These are phyloP conservation scores for Amanita inopinata DNA, from an alignment of 768 basidiomycete species.

Conservation along the genomic window DNA sequence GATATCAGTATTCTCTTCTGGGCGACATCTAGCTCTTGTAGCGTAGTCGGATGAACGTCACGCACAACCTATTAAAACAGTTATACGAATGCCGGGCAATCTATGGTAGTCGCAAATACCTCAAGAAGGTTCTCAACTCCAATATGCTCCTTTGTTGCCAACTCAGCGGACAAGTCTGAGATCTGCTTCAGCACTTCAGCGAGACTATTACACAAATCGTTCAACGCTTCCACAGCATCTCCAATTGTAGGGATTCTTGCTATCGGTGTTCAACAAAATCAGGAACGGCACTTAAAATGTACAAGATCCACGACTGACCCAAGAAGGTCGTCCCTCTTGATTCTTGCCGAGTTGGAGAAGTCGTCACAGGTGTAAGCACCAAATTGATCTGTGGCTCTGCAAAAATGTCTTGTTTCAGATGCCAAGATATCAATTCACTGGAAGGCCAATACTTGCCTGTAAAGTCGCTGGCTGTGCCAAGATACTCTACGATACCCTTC, in stretches of 20 bases:
- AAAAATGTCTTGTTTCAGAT: neutral
- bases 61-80: no score
- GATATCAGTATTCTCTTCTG: constrained; percentile 63
- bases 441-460: constrained; percentile 33
- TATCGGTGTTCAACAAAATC: constrained; percentile 17
- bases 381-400: constrained; percentile 67
- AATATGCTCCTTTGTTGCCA: constrained; percentile 64
- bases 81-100: no score
- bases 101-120: constrained; percentile 25
- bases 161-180: constrained; percentile 55
- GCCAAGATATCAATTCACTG: neutral
- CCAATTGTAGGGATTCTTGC: constrained; percentile 72
- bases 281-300: neutral
- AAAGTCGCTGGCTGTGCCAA: constrained; percentile 65
- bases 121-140: constrained; percentile 63
- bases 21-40: constrained; percentile 56
- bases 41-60: constrained; percentile 40
- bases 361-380: constrained; percentile 59
- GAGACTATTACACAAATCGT: constrained; percentile 53
- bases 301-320: constrained; percentile 46
- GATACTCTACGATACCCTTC: constrained; percentile 54
- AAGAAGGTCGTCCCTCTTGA: constrained; percentile 36
- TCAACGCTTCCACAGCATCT: constrained; percentile 60
- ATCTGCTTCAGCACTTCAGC: constrained; percentile 55
- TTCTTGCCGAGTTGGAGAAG: constrained; percentile 34